These are phyloP conservation scores for Trichosporon asahii DNA, from an alignment of 1,284 basidiomycete species.

Conservation along the genomic window DNA sequence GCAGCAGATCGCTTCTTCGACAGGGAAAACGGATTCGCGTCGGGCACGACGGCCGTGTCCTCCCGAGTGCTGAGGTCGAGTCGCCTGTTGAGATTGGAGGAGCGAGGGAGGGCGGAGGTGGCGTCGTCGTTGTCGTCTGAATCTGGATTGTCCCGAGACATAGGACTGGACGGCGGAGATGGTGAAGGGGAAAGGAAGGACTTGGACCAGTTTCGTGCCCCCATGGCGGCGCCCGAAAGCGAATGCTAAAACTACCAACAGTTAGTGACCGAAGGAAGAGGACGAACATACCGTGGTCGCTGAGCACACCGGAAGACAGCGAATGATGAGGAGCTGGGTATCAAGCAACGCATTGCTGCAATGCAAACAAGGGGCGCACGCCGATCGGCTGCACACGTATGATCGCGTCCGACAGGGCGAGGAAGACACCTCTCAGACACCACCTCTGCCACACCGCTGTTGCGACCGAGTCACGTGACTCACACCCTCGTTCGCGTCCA, in stretches of 20 bases:
- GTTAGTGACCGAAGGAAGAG: no score
- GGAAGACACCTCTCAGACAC: neutral
- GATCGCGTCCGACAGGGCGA: neutral
- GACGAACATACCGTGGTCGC: neutral
- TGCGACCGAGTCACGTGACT: conserved; percentile 11
- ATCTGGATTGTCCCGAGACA: conserved; percentile 14
- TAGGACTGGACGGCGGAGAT: neutral
- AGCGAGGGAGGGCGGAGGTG: conserved; percentile 2
- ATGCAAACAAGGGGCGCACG: no score
- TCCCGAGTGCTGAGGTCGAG: conserved; percentile 30
- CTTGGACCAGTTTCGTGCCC: conserved; percentile 11
- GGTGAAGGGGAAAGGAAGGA: conserved; percentile 16
- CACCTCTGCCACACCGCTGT: neutral
- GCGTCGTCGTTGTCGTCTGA: neutral
- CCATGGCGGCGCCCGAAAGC: neutral
- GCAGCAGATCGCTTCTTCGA: conserved; percentile 19
- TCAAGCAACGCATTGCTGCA: neutral
- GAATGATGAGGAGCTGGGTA: neutral
- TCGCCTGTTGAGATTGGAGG: conserved; percentile 18
- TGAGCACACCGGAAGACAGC: neutral
- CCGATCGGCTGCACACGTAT: neutral
- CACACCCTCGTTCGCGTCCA: neutral
- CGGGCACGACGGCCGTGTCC: conserved; percentile 24
- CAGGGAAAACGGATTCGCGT: conserved; percentile 29
- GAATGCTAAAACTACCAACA: no score